These are phyloP conservation scores for Friedmanniomyces simplex DNA, from an alignment of 495 filamentous ascomycete species.

Conservation along the genomic window DNA sequence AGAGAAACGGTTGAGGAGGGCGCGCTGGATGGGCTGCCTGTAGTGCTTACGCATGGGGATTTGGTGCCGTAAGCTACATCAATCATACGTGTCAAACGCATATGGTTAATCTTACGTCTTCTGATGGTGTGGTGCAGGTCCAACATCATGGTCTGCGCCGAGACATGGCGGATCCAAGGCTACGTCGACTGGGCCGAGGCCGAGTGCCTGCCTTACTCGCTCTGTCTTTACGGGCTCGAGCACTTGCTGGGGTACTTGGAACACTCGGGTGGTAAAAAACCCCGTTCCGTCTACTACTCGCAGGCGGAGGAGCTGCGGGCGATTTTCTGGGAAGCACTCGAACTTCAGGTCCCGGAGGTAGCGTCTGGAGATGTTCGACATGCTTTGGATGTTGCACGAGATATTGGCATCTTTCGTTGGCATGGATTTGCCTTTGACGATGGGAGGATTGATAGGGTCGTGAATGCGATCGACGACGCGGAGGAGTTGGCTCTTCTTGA, in stretches of 20 bases:
- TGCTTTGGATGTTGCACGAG: slow-evolving; percentile 35
- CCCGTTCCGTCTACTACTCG: slow-evolving; percentile 31
- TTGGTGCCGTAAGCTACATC: slow-evolving; percentile 38
- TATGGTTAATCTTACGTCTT: no score
- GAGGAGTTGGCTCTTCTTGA: slow-evolving; percentile 40
- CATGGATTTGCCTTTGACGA: slow-evolving; percentile 51
- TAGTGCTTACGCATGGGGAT: slow-evolving; percentile 49
- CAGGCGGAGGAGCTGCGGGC: slow-evolving; percentile 33
- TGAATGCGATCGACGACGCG: slow-evolving; percentile 38
- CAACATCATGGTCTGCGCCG: slow-evolving; percentile 69
- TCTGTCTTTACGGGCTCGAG: slow-evolving; percentile 46
- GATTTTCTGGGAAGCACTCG: slow-evolving; percentile 40
- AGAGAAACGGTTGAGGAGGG: slow-evolving; percentile 25
- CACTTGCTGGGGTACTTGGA: slow-evolving; percentile 39
- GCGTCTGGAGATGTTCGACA: slow-evolving; percentile 13
- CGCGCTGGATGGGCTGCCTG: slow-evolving; percentile 34
- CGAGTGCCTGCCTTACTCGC: slow-evolving; percentile 46
- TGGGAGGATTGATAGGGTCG: slow-evolving; percentile 42
- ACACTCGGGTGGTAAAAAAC: slow-evolving; percentile 18
- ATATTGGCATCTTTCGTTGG: slow-evolving; percentile 47
- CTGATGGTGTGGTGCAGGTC: no score
- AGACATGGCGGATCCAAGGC: slow-evolving; percentile 45
- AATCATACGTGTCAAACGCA: no score
- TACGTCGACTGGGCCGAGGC: slow-evolving; percentile 54
- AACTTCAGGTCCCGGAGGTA: slow-evolving; percentile 30